These are phyloP conservation scores for Biscutella laevigata DNA, from an alignment of 441 rosid species.

Conservation along the genomic window DNA sequence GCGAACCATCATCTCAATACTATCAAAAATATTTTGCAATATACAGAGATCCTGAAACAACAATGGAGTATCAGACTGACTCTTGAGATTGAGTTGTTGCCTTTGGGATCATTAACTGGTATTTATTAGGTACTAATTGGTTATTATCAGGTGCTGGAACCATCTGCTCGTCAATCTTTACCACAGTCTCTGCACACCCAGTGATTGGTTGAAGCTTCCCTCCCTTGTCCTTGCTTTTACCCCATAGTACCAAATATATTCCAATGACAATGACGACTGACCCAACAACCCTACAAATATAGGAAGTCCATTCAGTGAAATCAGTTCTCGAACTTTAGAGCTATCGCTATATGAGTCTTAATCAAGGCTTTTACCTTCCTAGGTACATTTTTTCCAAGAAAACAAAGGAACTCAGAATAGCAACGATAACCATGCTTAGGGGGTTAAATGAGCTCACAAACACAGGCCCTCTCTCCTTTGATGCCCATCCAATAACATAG, in stretches of 20 bases:
- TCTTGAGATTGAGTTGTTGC: conserved; percentile 12
- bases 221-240: conserved; percentile 60
- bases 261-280: conserved; percentile 68
- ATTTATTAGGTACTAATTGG: conserved; percentile 1
- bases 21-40: conserved; percentile 10
- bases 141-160: neutral
- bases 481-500: conserved; percentile 59
- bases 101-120: conserved; percentile 3
- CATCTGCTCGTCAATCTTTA: conserved; percentile 11
- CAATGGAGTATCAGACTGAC: conserved; percentile 14
- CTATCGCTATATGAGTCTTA: neutral
- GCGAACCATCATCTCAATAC: conserved; percentile 8
- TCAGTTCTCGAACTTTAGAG: neutral
- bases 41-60: conserved; percentile 6
- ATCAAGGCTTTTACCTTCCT: conserved; percentile 49
- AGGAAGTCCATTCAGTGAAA: conserved; percentile 6
- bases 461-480: conserved; percentile 78
- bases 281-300: conserved; percentile 57
- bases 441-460: conserved; percentile 84
- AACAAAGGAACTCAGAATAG: conserved; percentile 53
- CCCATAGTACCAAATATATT: conserved; percentile 76
- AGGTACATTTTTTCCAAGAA: conserved; percentile 55
- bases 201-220: conserved; percentile 23
- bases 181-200: conserved; percentile 12
- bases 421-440: conserved; percentile 68